These are phyloP conservation scores for Phytophthora cajani DNA, from an alignment of 352 stramenopile genomes.

Conservation along the genomic window DNA sequence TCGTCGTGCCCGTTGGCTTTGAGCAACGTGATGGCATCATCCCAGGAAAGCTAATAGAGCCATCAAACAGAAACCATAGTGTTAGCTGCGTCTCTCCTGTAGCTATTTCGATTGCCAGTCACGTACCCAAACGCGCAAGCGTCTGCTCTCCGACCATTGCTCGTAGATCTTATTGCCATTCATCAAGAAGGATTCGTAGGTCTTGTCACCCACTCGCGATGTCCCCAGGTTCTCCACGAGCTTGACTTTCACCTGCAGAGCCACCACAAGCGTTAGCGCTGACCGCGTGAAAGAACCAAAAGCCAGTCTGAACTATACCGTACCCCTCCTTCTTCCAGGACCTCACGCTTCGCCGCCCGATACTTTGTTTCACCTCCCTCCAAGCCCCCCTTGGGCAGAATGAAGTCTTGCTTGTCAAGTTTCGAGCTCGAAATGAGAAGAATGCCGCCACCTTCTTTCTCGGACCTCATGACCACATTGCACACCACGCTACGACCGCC, in stretches of 20 bases:
- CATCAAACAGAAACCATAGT: background rate
- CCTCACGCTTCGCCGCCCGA: background rate
- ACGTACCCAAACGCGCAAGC: slow-evolving; percentile 1
- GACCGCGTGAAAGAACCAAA: no score
- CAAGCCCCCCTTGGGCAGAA: background rate
- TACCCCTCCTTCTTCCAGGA: slow-evolving; percentile 1
- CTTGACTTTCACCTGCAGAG: background rate
- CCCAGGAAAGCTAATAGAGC: background rate
- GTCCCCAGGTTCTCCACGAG: background rate
- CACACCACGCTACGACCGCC: background rate
- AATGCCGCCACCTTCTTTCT: background rate
- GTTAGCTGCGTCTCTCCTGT: background rate
- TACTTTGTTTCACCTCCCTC: background rate
- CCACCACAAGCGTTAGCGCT: background rate
- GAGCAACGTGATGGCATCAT: background rate
- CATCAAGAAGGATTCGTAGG: background rate
- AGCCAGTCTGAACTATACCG: background rate
- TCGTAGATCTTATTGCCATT: background rate
- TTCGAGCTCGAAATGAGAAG: slow-evolving; percentile 3
- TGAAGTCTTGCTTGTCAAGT: background rate
- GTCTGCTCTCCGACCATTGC: background rate
- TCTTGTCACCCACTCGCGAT: background rate
- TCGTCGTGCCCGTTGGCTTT: background rate
- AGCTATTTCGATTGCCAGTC: background rate
- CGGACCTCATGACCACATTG: background rate